phyloP scores from a whole-genome alignment of 148 eudicot species.

The Agrostemma githago region DNA sequence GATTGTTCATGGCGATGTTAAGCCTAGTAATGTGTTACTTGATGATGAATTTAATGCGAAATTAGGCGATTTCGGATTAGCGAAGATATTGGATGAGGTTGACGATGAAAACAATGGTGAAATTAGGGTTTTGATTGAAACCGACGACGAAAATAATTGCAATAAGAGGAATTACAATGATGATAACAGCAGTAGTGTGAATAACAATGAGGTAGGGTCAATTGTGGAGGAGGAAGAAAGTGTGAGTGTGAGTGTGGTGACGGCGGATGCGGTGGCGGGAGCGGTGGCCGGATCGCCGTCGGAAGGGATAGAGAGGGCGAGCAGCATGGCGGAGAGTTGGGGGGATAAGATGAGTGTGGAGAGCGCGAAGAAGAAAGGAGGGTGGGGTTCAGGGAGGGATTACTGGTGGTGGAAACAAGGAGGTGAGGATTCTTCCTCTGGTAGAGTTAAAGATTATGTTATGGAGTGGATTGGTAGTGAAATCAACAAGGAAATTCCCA shows the following conservation, averaged over 20 bases:
- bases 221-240: conserved; percentile 61
- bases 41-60: conserved; percentile 64
- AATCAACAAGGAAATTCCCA: conserved; percentile 79
- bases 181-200: conserved; percentile 27
- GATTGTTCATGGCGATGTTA: conserved; percentile 83
- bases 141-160: conserved; percentile 18
- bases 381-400: conserved; percentile 56
- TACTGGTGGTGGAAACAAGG: conserved; percentile 97
- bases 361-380: conserved; percentile 56
- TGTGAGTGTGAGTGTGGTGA: conserved; percentile 45
- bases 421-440: conserved; percentile 48
- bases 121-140: conserved; percentile 26
- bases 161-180: conserved; percentile 30
- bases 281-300: conserved; percentile 39
- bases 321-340: conserved; percentile 61
- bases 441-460: conserved; percentile 84
- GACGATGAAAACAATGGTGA: conserved; percentile 30
- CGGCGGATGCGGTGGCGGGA: conserved; percentile 34
- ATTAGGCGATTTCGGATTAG: conserved; percentile 87
- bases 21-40: conserved; percentile 74
- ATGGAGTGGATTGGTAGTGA: conserved; percentile 99
- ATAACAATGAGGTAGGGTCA: conserved; percentile 56
- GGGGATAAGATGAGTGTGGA: conserved; percentile 66
- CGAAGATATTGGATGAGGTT: conserved; percentile 40
- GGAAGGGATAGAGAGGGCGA: conserved; percentile 53